phyloP scores from a whole-genome alignment of 495 filamentous ascomycete species.

The Articulospora tetracladia region DNA sequence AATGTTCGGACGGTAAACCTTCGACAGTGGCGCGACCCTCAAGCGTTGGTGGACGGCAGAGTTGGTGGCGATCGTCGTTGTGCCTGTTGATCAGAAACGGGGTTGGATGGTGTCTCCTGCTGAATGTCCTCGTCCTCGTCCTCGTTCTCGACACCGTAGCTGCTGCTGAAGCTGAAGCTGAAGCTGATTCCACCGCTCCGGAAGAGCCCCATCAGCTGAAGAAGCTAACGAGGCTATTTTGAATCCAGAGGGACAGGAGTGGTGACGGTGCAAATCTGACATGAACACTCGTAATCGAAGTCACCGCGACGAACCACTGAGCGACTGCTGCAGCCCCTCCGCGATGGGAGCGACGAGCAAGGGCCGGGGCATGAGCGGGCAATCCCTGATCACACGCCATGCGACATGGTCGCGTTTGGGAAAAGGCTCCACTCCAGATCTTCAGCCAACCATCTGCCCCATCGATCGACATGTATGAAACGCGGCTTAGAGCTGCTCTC shows the following conservation, averaged over 20 bases:
- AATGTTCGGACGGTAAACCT: not conserved
- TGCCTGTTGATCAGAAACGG: not conserved
- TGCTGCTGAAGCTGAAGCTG: not conserved
- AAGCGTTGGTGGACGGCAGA: not conserved
- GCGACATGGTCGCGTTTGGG: no score
- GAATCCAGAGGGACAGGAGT: not conserved
- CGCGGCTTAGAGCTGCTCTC: slow-evolving; percentile 18
- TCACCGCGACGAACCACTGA: not conserved
- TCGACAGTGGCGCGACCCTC: not conserved
- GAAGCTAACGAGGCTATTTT: not conserved
- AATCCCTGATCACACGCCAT: slow-evolving; percentile 18
- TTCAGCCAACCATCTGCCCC: not conserved
- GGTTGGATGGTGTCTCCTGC: not conserved
- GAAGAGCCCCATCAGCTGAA: not conserved
- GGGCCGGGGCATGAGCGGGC: not conserved
- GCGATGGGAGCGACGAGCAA: not conserved
- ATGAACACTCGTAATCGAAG: not conserved
- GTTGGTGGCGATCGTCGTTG: not conserved
- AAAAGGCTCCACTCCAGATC: not conserved
- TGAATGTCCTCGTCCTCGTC: not conserved
- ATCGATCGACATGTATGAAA: slow-evolving; percentile 10
- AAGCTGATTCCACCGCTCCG: slow-evolving; percentile 1
- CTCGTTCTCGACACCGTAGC: not conserved
- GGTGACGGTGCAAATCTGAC: not conserved
- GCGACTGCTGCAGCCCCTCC: not conserved